Conservation (phyloP, 2,329 filamentous ascomycete species). For the Alternaria sp. region DNA sequence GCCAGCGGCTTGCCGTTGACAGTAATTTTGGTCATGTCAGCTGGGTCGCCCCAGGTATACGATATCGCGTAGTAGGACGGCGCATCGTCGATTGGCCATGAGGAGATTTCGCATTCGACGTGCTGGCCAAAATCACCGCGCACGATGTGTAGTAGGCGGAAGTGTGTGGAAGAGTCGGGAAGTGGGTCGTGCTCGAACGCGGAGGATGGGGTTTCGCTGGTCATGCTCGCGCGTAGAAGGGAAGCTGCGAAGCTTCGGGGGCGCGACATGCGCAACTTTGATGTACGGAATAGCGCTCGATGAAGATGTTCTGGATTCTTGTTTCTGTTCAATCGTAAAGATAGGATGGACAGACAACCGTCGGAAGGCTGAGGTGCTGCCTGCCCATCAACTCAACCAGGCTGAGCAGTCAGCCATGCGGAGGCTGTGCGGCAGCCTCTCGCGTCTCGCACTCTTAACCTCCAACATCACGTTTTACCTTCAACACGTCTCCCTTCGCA, state of each 20-base stretch:
- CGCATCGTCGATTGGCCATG: background rate
- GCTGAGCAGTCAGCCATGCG: background rate
- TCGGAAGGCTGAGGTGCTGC: background rate
- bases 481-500: background rate
- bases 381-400: background rate
- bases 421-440: background rate
- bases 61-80: conserved; percentile 3
- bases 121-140: background rate
- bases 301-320: background rate
- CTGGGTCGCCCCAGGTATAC: background rate
- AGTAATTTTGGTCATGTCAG: background rate
- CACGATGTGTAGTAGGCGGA: background rate
- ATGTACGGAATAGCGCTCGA: background rate
- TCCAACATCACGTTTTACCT: background rate
- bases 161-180: background rate
- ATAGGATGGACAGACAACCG: background rate
- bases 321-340: background rate
- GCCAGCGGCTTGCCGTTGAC: background rate
- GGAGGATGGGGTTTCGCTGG: background rate
- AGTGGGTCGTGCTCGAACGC: conserved; percentile 4
- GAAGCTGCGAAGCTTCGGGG: background rate
- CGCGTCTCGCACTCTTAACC: background rate
- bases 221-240: background rate
- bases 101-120: background rate
- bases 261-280: background rate